Evolutionary conservation across 768 basidiomycete species (phyloP).

Genomic region (Leucocoprinus sp.): DNA sequence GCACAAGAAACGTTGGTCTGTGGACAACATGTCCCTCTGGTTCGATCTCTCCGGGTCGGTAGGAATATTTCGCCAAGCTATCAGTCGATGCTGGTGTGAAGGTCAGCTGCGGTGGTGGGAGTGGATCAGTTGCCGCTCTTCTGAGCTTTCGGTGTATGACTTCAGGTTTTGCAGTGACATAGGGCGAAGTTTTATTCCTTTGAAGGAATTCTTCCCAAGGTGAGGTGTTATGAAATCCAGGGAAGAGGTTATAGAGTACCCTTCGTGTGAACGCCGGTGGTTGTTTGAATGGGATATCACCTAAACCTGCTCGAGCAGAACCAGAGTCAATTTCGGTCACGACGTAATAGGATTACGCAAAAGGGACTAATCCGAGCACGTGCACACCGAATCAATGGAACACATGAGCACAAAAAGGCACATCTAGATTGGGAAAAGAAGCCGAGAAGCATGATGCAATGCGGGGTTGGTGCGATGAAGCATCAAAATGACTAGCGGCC

Average conservation of each 20-base stretch:
- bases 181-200: slow-evolving; percentile 57
- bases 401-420: background rate
- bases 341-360: background rate
- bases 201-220: slow-evolving; percentile 62
- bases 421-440: background rate
- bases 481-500: background rate
- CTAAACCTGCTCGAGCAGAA: slow-evolving; percentile 38
- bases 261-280: slow-evolving; percentile 61
- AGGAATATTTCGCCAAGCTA: slow-evolving; percentile 7
- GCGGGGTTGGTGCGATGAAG: slow-evolving; percentile 10
- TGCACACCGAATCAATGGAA: no score
- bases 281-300: slow-evolving; percentile 68
- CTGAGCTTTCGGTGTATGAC: slow-evolving; percentile 46
- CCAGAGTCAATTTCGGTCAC: slow-evolving; percentile 12
- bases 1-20: slow-evolving; percentile 38
- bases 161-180: slow-evolving; percentile 58
- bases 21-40: slow-evolving; percentile 7
- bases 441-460: slow-evolving; percentile 9
- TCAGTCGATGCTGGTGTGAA: slow-evolving; percentile 8
- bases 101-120: slow-evolving; percentile 8
- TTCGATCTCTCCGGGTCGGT: slow-evolving; percentile 2
- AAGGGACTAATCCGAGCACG: background rate
- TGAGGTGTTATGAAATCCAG: slow-evolving; percentile 51
- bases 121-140: slow-evolving; percentile 3
- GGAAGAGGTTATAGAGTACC: slow-evolving; percentile 57